Evolutionary conservation across 176 grass and related monocot genomes (phyloP).

Genomic region (Ensete ventricosum): DNA sequence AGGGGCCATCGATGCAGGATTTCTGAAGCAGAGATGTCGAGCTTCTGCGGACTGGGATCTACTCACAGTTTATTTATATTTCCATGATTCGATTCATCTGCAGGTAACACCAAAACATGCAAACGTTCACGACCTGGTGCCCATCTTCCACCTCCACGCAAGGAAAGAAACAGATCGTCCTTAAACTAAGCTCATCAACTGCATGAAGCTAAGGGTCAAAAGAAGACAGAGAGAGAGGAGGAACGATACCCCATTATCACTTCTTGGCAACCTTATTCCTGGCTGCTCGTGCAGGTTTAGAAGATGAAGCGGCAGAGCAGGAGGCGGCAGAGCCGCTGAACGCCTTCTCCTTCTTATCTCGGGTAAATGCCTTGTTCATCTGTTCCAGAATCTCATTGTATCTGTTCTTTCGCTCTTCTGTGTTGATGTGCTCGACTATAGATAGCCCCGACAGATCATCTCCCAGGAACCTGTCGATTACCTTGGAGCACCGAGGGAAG

Average conservation of each 20-base stretch:
- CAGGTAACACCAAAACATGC: too few species aligned
- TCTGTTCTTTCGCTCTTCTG: not conserved
- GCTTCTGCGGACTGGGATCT: too few species aligned
- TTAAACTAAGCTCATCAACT: not conserved
- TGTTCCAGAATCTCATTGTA: conserved; percentile 8
- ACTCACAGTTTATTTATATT: too few species aligned
- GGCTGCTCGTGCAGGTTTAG: not conserved
- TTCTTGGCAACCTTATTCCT: not conserved
- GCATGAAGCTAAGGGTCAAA: not conserved
- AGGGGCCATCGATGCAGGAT: too few species aligned
- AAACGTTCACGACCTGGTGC: too few species aligned
- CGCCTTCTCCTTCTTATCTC: conserved; percentile 7
- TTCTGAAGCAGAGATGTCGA: too few species aligned
- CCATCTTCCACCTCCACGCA: too few species aligned
- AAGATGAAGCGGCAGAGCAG: not conserved
- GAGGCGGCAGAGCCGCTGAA: not conserved
- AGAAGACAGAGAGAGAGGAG: not conserved
- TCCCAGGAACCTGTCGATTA: not conserved
- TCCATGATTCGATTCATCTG: too few species aligned
- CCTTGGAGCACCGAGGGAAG: conserved; percentile 1
- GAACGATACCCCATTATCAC: not conserved
- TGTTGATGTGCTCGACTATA: not conserved
- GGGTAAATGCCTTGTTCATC: not conserved
- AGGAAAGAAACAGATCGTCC: not conserved
- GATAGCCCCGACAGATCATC: not conserved